Conservation (phyloP, 106 monocot species). For the Amphibolis antarctica region DNA sequence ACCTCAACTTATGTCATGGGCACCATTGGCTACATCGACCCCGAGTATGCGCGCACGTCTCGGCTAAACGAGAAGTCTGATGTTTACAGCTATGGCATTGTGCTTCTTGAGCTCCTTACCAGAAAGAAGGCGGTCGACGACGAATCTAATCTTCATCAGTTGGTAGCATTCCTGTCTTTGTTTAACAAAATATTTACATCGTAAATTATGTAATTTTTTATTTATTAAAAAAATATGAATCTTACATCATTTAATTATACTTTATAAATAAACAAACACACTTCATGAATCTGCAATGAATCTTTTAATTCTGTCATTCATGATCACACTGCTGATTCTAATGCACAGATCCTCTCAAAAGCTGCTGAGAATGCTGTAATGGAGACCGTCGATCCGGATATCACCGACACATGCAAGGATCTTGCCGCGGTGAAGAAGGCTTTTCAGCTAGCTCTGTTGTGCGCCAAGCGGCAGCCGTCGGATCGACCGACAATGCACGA, state of each 20-base stretch:
- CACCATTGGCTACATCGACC: slow-evolving; percentile 93
- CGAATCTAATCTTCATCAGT: slow-evolving; percentile 82
- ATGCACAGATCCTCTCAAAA: slow-evolving; percentile 59
- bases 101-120: slow-evolving; percentile 81
- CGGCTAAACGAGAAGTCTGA: slow-evolving; percentile 93
- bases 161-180: slow-evolving; percentile 30
- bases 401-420: slow-evolving; percentile 56
- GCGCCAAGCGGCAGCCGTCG: slow-evolving; percentile 73
- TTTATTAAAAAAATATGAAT: background rate
- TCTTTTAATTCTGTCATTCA: background rate
- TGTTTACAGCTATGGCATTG: slow-evolving; percentile 91
- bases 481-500: slow-evolving; percentile 94
- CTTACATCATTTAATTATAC: too few relatives aligned
- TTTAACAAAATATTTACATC: background rate
- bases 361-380: slow-evolving; percentile 64
- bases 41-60: slow-evolving; percentile 89
- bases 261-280: too few relatives aligned
- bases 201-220: too few relatives aligned
- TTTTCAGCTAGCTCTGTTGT: slow-evolving; percentile 85
- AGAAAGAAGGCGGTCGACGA: slow-evolving; percentile 78
- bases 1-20: slow-evolving; percentile 94
- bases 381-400: slow-evolving; percentile 70
- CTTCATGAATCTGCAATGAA: too few relatives aligned
- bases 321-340: background rate
- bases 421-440: slow-evolving; percentile 55